Evolutionary conservation across 1,139 yeast species (phyloP), one percentile per base, ranked within the genome.

Genomic region (Eremothecium gossypii): DNA sequence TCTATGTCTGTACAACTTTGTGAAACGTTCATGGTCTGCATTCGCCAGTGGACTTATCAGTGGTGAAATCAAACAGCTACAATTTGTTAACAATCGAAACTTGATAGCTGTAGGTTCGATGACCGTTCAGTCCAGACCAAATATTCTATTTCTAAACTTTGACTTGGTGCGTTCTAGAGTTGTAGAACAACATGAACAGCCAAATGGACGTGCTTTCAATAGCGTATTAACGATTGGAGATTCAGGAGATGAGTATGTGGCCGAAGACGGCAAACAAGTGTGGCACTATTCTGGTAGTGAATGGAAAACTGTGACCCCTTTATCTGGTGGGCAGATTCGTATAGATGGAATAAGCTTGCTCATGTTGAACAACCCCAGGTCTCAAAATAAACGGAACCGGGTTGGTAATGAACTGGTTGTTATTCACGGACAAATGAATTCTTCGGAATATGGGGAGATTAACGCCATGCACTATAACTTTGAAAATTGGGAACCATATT

Each of bases 381-480:
- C 36, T 10, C 30, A 12, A 7, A 32, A 36, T 7, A 33, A 40
- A 23, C 45, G 40, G 12, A 30, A 41, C n/a, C 31, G 30, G 1
- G 70, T 71, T 34, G 55, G 64, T 7, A 60, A 71, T 37, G 68
- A 73, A 47, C 64, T 76, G 0, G 60, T 87, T 33, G 57, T 82
- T 12, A 73, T 83, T 2, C 67, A 84, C 3, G 97, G 97, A 12
- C 60, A 65, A 33, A 68, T 85, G 41, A 59, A 64, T 7, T 60
- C 83, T 38, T 52, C 65, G 1, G 60, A 60, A 2, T 77, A 72
- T 55, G 95, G 94, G 1, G 58, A 65, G 34, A 77, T 77, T 1
- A 77, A 83, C 41, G 73, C 81, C 27, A 91, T 93, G 0, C 63
- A 79, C 34, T 87, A 65, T 64, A 79, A 85, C 57, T 91, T 93